These are phyloP conservation scores for Phytophthora ramorum DNA, from an alignment of 352 stramenopile species.

Conservation along the genomic window DNA sequence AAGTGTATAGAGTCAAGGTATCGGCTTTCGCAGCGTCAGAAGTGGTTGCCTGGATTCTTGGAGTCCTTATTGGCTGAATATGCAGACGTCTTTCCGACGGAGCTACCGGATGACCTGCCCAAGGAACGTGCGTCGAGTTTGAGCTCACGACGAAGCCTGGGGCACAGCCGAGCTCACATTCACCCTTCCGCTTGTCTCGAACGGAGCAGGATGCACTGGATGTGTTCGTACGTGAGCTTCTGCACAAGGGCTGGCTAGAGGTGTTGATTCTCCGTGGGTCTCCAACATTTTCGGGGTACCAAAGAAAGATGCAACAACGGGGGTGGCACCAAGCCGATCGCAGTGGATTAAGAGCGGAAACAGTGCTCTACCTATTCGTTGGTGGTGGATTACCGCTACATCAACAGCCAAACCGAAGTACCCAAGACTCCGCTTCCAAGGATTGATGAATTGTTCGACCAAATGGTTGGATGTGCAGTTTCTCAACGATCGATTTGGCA, in stretches of 20 bases:
- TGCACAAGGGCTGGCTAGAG: constrained; percentile 25
- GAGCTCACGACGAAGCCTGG: constrained; percentile 12
- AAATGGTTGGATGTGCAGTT: constrained; percentile 13
- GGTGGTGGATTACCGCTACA: constrained; percentile 23
- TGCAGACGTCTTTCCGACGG: neutral
- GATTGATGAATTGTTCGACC: constrained; percentile 22
- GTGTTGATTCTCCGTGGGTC: constrained; percentile 12
- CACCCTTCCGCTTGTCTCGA: constrained; percentile 13
- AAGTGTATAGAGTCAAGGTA: no score
- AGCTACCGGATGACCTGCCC: constrained; percentile 14
- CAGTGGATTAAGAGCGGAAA: neutral
- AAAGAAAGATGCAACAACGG: constrained; percentile 13
- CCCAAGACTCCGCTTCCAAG: constrained; percentile 15
- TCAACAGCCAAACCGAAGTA: constrained; percentile 15
- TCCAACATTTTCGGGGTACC: constrained; percentile 29
- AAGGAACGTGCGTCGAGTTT: constrained; percentile 10
- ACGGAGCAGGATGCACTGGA: constrained; percentile 13
- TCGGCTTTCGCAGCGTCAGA: neutral
- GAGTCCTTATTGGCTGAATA: neutral
- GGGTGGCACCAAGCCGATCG: neutral
- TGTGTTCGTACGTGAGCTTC: constrained; percentile 12
- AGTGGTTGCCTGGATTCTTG: neutral
- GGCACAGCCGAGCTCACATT: constrained; percentile 6
- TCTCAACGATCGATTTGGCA: constrained; percentile 24
- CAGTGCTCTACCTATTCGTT: constrained; percentile 4